Evolutionary conservation across 176 grass and related monocot species (phyloP).

Genomic region (Oryza meyeriana): DNA sequence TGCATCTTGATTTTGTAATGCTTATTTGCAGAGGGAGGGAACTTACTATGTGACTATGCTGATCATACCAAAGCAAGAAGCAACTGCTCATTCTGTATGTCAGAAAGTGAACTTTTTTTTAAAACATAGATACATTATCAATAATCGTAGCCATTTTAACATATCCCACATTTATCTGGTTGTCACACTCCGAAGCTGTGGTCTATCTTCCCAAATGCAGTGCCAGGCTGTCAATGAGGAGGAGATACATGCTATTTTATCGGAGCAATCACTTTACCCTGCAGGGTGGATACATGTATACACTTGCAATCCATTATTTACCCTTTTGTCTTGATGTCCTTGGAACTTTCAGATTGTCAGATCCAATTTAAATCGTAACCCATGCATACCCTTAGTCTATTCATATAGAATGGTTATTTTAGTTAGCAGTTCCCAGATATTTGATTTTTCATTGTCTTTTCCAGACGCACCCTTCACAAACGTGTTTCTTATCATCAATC

Average conservation of each 20-base stretch:
- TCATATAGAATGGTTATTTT: background rate
- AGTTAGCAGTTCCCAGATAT: background rate
- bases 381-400: background rate
- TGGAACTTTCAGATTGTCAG: background rate
- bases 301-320: conserved; percentile 4
- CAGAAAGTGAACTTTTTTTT: conserved; percentile 37
- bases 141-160: background rate
- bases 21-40: conserved; percentile 60
- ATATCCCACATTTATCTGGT: background rate
- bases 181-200: background rate
- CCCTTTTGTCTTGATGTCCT: background rate
- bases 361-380: background rate
- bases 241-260: conserved; percentile 86
- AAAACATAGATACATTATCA: background rate
- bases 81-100: conserved; percentile 96
- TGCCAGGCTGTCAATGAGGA: conserved; percentile 92
- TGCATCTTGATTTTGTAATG: conserved; percentile 13
- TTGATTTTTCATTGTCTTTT: conserved; percentile 20
- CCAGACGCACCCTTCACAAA: conserved; percentile 96
- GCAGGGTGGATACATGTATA: conserved; percentile 97
- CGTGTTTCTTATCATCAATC: conserved; percentile 93
- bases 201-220: conserved; percentile 32
- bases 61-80: conserved; percentile 93
- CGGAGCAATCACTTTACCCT: conserved; percentile 82
- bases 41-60: conserved; percentile 88